These are phyloP conservation scores for Pisolithus marmoratus DNA, from an alignment of 768 basidiomycete genomes.

Conservation along the genomic window DNA sequence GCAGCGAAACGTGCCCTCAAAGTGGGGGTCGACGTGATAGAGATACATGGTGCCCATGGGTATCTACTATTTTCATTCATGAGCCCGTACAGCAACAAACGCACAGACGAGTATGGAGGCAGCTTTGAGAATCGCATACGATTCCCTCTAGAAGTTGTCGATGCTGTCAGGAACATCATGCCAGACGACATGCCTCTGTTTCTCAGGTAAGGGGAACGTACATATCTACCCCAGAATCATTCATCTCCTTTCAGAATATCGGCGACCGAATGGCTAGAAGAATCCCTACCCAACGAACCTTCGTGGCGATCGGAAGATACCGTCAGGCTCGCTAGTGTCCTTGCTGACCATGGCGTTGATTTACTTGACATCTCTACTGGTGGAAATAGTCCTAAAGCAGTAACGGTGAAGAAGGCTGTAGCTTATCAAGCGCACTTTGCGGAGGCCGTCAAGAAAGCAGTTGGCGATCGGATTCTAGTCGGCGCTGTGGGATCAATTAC, in stretches of 20 bases:
- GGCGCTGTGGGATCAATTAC: constrained; percentile 22
- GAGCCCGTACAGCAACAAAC: constrained; percentile 69
- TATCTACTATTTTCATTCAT: constrained; percentile 58
- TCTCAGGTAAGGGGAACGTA: not conserved
- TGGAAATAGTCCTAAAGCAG: constrained; percentile 11
- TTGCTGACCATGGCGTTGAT: constrained; percentile 55
- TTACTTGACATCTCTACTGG: not conserved
- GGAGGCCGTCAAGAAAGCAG: constrained; percentile 43
- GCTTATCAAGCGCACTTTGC: constrained; percentile 57
- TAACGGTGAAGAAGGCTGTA: constrained; percentile 17
- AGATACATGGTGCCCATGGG: constrained; percentile 69
- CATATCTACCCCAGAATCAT: constrained; percentile 49
- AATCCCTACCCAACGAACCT: constrained; percentile 49
- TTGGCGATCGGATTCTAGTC: constrained; percentile 33
- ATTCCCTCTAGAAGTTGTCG: constrained; percentile 53
- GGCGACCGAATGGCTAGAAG: constrained; percentile 70
- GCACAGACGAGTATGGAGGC: constrained; percentile 71
- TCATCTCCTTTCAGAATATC: constrained; percentile 42
- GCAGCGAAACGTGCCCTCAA: constrained; percentile 50
- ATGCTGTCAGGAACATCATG: constrained; percentile 40
- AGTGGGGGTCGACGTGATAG: constrained; percentile 69
- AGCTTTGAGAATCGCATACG: constrained; percentile 68
- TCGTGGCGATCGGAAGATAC: constrained; percentile 71
- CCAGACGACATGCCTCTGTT: constrained; percentile 69
- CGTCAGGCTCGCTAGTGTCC: constrained; percentile 48